Percentiles rank a stretch among this genome's conserved stretches.
Conservation (phyloP, 2,329 filamentous ascomycete species). For the Apiospora arundinis region DNA sequence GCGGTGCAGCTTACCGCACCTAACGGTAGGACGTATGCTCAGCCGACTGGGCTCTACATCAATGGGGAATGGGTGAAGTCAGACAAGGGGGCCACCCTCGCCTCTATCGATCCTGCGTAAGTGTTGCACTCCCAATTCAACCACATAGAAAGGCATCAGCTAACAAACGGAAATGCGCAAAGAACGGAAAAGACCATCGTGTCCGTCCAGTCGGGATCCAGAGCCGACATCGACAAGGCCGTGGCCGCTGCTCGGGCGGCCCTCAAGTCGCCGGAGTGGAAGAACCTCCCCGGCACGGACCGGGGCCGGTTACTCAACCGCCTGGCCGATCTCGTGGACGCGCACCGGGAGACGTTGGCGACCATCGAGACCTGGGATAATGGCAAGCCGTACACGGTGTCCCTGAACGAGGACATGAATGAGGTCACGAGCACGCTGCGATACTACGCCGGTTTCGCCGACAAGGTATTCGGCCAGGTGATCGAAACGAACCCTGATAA, state of each 20-base stretch:
- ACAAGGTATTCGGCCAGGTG: constrained; percentile 89
- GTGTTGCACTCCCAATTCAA: too few species aligned
- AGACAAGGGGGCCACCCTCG: constrained; percentile 87
- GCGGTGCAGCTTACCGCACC: constrained; percentile 23
- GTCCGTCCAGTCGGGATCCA: constrained; percentile 82
- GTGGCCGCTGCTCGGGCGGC: constrained; percentile 86
- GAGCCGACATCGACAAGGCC: constrained; percentile 84
- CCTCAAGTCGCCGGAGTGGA: constrained; percentile 74
- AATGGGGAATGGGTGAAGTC: constrained; percentile 89
- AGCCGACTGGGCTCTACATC: constrained; percentile 63
- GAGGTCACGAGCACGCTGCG: constrained; percentile 74
- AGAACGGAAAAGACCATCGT: constrained; percentile 80
- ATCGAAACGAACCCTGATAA: constrained; percentile 78
- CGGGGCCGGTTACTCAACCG: constrained; percentile 75
- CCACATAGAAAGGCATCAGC: neutral
- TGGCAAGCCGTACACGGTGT: constrained; percentile 80
- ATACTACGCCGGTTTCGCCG: constrained; percentile 90
- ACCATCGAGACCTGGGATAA: constrained; percentile 89
- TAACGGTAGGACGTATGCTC: constrained; percentile 19
- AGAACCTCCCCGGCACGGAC: constrained; percentile 69
- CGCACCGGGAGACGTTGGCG: constrained; percentile 77
- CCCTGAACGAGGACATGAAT: constrained; percentile 72
- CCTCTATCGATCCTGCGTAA: constrained; percentile 82
- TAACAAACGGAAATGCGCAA: neutral
- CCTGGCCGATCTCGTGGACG: constrained; percentile 81